Evolutionary conservation across 768 basidiomycete genomes (phyloP).

Genomic region (Auriscalpium vulgare): DNA sequence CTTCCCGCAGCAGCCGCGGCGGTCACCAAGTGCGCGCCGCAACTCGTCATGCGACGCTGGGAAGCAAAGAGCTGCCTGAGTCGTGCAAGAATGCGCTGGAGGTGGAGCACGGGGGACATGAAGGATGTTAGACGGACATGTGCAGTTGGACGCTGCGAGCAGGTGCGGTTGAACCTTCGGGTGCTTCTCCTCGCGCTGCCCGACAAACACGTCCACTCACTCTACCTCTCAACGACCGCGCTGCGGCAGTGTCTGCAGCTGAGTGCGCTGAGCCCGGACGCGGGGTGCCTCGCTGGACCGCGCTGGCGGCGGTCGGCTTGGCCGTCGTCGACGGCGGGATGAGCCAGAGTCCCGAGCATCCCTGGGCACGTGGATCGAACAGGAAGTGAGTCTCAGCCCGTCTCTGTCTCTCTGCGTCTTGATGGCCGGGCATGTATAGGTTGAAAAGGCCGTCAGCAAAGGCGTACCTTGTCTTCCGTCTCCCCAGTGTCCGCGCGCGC

Average conservation of each 20-base stretch:
- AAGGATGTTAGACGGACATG: too few relatives aligned
- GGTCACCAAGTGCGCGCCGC: too few relatives aligned
- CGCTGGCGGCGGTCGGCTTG: slow-evolving; percentile 62
- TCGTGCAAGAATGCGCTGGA: too few relatives aligned
- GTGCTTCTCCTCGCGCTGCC: slow-evolving; percentile 60
- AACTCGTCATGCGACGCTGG: too few relatives aligned
- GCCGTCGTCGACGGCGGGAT: slow-evolving; percentile 42
- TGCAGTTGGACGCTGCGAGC: too few relatives aligned
- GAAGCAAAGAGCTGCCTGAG: too few relatives aligned
- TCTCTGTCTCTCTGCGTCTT: neutral
- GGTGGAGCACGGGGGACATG: too few relatives aligned
- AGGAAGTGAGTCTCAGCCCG: slow-evolving; percentile 35
- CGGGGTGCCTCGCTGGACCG: slow-evolving; percentile 70
- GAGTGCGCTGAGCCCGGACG: slow-evolving; percentile 41
- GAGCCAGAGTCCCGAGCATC: slow-evolving; percentile 25
- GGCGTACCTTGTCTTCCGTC: slow-evolving; percentile 40
- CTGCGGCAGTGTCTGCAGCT: slow-evolving; percentile 47
- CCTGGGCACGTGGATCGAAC: slow-evolving; percentile 45
- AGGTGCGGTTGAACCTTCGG: slow-evolving; percentile 9
- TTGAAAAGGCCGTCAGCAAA: slow-evolving; percentile 60
- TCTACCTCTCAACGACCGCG: slow-evolving; percentile 48
- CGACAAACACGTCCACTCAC: slow-evolving; percentile 40
- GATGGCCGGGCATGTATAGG: slow-evolving; percentile 21
- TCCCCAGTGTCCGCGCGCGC: neutral
- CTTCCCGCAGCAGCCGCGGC: too few relatives aligned